These are phyloP conservation scores for Fagus crenata DNA, from an alignment of 306 rosid species.

Conservation along the genomic window DNA sequence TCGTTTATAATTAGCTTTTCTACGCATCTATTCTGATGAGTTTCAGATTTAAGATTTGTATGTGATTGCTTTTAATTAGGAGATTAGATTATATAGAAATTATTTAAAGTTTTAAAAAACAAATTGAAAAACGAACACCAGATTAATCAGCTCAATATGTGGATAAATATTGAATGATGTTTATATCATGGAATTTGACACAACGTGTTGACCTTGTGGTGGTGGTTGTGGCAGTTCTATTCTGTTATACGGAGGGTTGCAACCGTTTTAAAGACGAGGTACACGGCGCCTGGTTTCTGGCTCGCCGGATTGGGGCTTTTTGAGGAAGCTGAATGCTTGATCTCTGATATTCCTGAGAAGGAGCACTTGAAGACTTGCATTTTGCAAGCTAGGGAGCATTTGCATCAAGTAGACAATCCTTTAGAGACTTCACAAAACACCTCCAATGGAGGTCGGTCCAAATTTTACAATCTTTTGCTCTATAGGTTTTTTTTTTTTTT, in stretches of 20 bases:
- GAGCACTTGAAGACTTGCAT: constrained; percentile 54
- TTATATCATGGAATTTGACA: neutral
- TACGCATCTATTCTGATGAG: no score
- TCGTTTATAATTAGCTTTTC: no score
- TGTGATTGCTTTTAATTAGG: no score
- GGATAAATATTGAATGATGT: neutral
- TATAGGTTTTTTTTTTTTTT: neutral
- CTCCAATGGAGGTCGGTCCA: constrained; percentile 47
- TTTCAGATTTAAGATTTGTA: no score
- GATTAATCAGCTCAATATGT: neutral
- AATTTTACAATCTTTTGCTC: constrained; percentile 4
- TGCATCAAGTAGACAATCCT: constrained; percentile 57
- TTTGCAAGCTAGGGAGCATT: constrained; percentile 64
- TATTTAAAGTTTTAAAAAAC: no score
- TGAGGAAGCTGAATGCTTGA: constrained; percentile 51
- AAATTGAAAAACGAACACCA: neutral
- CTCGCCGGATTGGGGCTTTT: constrained; percentile 73
- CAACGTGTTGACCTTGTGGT: neutral
- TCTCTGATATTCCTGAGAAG: constrained; percentile 63
- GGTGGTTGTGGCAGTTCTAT: constrained; percentile 52
- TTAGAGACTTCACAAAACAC: constrained; percentile 36
- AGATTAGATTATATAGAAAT: no score
- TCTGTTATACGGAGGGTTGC: constrained; percentile 71
- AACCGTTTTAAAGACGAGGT: constrained; percentile 77
- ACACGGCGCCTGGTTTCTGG: constrained; percentile 90